phyloP scores from a whole-genome alignment of 805 yeast genomes.

The Cyberlindnera maclurae region DNA sequence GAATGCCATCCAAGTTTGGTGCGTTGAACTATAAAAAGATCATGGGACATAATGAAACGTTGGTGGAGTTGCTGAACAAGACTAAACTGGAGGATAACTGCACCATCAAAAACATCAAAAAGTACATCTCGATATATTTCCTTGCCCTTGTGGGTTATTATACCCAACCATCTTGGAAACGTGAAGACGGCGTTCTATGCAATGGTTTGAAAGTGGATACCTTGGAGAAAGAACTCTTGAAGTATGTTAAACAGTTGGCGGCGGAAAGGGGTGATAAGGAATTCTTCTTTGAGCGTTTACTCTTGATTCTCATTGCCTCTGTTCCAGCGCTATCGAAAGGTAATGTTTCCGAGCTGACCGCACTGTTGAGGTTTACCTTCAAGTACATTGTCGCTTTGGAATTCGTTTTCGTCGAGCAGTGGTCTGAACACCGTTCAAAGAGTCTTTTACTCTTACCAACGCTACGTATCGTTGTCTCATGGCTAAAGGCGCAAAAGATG shows the following conservation, averaged over 20 bases:
- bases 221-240: conserved; percentile 29
- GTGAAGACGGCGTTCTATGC: conserved; percentile 17
- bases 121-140: conserved; percentile 19
- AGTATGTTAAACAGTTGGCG: conserved; percentile 15
- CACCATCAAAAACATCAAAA: conserved; percentile 10
- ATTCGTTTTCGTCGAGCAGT: conserved; percentile 25
- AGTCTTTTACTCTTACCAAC: conserved; percentile 27
- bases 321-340: conserved; percentile 20
- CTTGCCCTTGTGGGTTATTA: conserved; percentile 36
- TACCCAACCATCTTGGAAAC: conserved; percentile 34
- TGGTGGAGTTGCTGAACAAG: conserved; percentile 22
- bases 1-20: conserved; percentile 35
- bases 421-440: conserved; percentile 19
- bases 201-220: conserved; percentile 25
- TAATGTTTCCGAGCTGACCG: conserved; percentile 5
- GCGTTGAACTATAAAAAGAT: conserved; percentile 28
- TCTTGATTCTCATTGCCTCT: conserved; percentile 33
- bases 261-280: conserved; percentile 7
- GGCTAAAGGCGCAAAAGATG: conserved; percentile 47
- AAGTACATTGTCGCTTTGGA: conserved; percentile 32
- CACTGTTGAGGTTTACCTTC: conserved; percentile 35
- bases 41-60: conserved; percentile 24
- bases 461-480: conserved; percentile 45
- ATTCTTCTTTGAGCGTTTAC: conserved; percentile 25
- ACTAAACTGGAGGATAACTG: conserved; percentile 12